A percentile compares a stretch with the other conserved stretches of the same genome.
These are phyloP conservation scores for Circinella minor DNA, from an alignment of 371 early-diverging fungal species.

Conservation along the genomic window DNA sequence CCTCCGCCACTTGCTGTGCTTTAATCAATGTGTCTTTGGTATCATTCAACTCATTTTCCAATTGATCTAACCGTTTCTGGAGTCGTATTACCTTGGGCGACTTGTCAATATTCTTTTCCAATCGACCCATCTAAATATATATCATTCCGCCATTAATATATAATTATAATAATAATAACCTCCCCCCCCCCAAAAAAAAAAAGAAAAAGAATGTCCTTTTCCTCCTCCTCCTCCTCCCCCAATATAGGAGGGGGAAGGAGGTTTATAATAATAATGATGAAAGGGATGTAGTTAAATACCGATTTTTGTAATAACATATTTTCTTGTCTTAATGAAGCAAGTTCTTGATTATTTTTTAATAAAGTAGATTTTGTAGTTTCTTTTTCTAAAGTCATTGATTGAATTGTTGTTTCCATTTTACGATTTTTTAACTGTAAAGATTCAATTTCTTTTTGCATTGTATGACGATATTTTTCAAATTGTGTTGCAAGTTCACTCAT, in stretches of 20 bases:
- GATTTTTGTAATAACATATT: slow-evolving; percentile 39
- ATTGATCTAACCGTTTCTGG: slow-evolving; percentile 34
- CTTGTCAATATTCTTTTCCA: slow-evolving; percentile 30
- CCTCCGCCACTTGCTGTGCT: slow-evolving; percentile 11
- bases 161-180: too few species aligned
- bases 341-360: slow-evolving; percentile 35
- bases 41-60: slow-evolving; percentile 24
- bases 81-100: slow-evolving; percentile 31
- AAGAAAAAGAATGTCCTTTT: too few species aligned
- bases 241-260: not conserved
- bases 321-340: slow-evolving; percentile 39
- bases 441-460: slow-evolving; percentile 47
- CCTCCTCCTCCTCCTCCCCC: too few species aligned
- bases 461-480: slow-evolving; percentile 34
- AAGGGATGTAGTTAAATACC: slow-evolving; percentile 16
- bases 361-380: slow-evolving; percentile 21
- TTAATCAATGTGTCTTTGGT: slow-evolving; percentile 11
- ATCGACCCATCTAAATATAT: slow-evolving; percentile 26
- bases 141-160: not conserved
- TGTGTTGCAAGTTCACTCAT: slow-evolving; percentile 24
- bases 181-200: too few species aligned
- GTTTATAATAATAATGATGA: not conserved
- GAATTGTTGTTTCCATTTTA: slow-evolving; percentile 32
- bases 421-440: slow-evolving; percentile 34
- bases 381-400: slow-evolving; percentile 31